Evolutionary conservation across 371 early-diverging fungal genomes (phyloP).

Genomic region (Apophysomyces variabilis): DNA sequence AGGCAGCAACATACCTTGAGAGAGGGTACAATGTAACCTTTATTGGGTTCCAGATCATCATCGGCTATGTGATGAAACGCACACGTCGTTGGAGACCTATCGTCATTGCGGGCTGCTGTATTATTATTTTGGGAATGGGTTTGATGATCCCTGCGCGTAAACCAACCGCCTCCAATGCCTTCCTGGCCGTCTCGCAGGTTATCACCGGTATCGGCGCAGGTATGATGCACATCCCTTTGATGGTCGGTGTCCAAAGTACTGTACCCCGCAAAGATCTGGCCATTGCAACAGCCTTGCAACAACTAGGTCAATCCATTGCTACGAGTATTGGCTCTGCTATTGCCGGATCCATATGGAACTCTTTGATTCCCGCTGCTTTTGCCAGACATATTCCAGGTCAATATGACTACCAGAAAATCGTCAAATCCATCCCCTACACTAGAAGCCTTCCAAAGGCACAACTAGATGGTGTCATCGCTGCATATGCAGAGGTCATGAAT

Average conservation of each 20-base stretch:
- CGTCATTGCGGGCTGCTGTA: slow-evolving; percentile 32
- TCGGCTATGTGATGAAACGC: slow-evolving; percentile 39
- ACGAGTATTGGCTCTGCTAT: slow-evolving; percentile 46
- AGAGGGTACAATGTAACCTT: slow-evolving; percentile 48
- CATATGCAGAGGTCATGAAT: slow-evolving; percentile 37
- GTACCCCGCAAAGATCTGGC: slow-evolving; percentile 43
- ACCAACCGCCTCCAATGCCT: slow-evolving; percentile 38
- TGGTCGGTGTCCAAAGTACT: slow-evolving; percentile 27
- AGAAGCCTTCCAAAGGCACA: slow-evolving; percentile 33
- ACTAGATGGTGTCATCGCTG: slow-evolving; percentile 30
- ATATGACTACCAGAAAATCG: slow-evolving; percentile 31
- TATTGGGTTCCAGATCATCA: slow-evolving; percentile 31
- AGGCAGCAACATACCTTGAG: slow-evolving; percentile 34
- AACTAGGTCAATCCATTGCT: slow-evolving; percentile 44
- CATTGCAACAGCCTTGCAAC: slow-evolving; percentile 42
- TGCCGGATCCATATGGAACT: slow-evolving; percentile 53
- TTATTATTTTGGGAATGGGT: slow-evolving; percentile 46
- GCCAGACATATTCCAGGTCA: slow-evolving; percentile 41
- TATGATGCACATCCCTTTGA: slow-evolving; percentile 36
- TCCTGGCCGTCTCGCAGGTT: slow-evolving; percentile 48
- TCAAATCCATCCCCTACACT: slow-evolving; percentile 22
- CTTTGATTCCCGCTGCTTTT: slow-evolving; percentile 41
- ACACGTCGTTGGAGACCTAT: slow-evolving; percentile 40
- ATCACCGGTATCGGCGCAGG: slow-evolving; percentile 51
- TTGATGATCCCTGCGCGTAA: slow-evolving; percentile 53